These are phyloP conservation scores for Bipolaris bicolor DNA, from an alignment of 2,329 filamentous ascomycete species.

Conservation along the genomic window DNA sequence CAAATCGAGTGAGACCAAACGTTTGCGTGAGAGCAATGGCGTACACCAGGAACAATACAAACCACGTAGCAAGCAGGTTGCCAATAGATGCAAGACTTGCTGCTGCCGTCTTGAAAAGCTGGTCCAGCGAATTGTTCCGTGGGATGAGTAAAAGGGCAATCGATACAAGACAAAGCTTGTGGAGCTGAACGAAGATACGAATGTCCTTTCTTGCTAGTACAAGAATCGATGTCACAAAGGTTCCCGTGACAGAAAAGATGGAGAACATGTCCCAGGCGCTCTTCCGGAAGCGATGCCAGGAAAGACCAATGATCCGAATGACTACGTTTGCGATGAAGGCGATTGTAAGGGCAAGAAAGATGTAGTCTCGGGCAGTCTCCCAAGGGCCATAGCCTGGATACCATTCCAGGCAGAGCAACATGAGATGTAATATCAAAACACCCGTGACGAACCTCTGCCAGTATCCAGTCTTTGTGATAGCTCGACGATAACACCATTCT, in stretches of 20 bases:
- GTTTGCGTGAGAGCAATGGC: slow-evolving; percentile 96
- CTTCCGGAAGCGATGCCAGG: slow-evolving; percentile 87
- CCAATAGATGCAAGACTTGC: slow-evolving; percentile 89
- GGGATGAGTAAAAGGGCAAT: slow-evolving; percentile 91
- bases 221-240: slow-evolving; percentile 81
- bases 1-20: slow-evolving; percentile 93
- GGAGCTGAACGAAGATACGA: slow-evolving; percentile 74
- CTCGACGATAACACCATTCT: slow-evolving; percentile 92
- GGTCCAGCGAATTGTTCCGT: slow-evolving; percentile 94
- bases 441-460: slow-evolving; percentile 87
- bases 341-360: slow-evolving; percentile 82
- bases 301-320: slow-evolving; percentile 84
- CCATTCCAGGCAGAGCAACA: slow-evolving; percentile 84
- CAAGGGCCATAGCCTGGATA: slow-evolving; percentile 75
- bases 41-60: slow-evolving; percentile 94
- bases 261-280: slow-evolving; percentile 97
- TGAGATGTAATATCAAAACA: slow-evolving; percentile 79
- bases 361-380: slow-evolving; percentile 71
- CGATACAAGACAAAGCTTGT: slow-evolving; percentile 93
- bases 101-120: slow-evolving; percentile 97
- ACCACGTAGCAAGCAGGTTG: slow-evolving; percentile 94
- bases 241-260: slow-evolving; percentile 76
- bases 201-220: slow-evolving; percentile 65
- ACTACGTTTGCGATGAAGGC: slow-evolving; percentile 83
- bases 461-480: slow-evolving; percentile 88